Conservation (phyloP, 306 rosid species). For the Begonia masoniana region DNA sequence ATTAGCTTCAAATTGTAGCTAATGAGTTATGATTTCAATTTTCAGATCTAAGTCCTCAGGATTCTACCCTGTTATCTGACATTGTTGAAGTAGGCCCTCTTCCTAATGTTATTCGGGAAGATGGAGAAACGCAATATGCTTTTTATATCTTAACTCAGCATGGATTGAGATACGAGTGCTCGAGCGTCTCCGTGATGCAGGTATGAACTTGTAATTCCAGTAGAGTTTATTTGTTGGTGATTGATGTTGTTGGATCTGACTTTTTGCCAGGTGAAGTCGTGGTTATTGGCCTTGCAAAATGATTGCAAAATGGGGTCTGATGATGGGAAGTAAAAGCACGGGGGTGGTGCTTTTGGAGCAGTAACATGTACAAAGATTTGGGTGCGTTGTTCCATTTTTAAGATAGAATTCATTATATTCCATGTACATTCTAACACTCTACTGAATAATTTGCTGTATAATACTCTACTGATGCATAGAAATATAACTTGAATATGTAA, state of each 20-base stretch:
- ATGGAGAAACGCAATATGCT: slow-evolving; percentile 41
- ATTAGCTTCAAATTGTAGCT: too few species aligned
- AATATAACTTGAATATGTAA: too few species aligned
- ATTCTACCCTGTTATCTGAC: slow-evolving; percentile 52
- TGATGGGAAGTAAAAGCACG: too few species aligned
- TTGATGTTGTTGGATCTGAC: background rate
- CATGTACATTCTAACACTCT: too few species aligned
- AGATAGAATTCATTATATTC: too few species aligned
- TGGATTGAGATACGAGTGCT: slow-evolving; percentile 77
- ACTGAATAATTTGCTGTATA: too few species aligned
- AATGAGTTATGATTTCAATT: background rate
- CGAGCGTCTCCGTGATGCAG: slow-evolving; percentile 65
- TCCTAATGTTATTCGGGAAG: slow-evolving; percentile 56
- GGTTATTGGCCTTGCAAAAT: slow-evolving; percentile 46
- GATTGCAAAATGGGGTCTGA: slow-evolving; percentile 25
- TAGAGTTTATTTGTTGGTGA: background rate
- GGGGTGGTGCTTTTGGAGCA: too few species aligned
- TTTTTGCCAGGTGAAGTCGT: slow-evolving; percentile 54
- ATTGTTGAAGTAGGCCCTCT: slow-evolving; percentile 50
- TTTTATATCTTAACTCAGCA: slow-evolving; percentile 60
- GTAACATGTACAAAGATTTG: too few species aligned
- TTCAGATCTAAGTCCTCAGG: slow-evolving; percentile 53
- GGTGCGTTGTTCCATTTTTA: too few species aligned
- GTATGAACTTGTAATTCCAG: slow-evolving; percentile 16
- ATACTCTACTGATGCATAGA: too few species aligned